Conservation (phyloP, 2,329 filamentous ascomycete genomes). For the Cercospora zeina region DNA sequence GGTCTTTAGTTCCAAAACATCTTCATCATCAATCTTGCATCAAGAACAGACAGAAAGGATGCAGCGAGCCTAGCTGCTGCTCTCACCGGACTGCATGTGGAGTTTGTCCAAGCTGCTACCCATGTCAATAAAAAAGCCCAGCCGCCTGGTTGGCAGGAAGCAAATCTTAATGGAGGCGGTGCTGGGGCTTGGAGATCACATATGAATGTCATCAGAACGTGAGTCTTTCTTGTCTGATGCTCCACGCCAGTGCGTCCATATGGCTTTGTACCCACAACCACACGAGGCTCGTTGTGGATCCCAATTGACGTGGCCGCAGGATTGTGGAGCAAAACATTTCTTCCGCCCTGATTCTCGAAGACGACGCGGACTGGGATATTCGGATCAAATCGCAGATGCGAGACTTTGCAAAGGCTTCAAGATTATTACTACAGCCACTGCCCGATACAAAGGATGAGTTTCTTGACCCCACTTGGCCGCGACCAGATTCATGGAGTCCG, state of each 20-base stretch:
- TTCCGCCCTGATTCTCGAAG: neutral
- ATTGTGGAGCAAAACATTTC: neutral
- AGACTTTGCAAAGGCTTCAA: neutral
- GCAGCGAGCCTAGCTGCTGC: constrained; percentile 50
- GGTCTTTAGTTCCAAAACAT: constrained; percentile 50
- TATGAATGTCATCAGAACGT: constrained; percentile 11
- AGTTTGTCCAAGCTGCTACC: constrained; percentile 38
- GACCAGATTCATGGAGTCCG: neutral
- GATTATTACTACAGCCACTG: neutral
- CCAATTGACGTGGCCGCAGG: neutral
- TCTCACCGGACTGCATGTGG: constrained; percentile 48
- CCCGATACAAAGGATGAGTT: neutral
- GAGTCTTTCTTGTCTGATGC: too few relatives aligned
- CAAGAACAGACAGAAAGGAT: constrained; percentile 53
- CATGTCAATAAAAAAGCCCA: neutral
- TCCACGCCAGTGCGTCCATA: too few relatives aligned
- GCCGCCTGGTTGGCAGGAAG: neutral
- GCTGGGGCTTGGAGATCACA: constrained; percentile 8
- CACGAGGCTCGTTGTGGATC: neutral
- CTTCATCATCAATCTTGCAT: constrained; percentile 53
- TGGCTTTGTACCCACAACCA: too few relatives aligned
- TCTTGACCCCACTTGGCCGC: neutral
- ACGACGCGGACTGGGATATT: neutral
- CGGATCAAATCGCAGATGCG: neutral
- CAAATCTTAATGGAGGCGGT: neutral